Percentiles rank a stretch among this genome's conserved stretches.
phyloP scores from a whole-genome alignment of 2,329 filamentous ascomycete species.

The Talaromyces sp. region DNA sequence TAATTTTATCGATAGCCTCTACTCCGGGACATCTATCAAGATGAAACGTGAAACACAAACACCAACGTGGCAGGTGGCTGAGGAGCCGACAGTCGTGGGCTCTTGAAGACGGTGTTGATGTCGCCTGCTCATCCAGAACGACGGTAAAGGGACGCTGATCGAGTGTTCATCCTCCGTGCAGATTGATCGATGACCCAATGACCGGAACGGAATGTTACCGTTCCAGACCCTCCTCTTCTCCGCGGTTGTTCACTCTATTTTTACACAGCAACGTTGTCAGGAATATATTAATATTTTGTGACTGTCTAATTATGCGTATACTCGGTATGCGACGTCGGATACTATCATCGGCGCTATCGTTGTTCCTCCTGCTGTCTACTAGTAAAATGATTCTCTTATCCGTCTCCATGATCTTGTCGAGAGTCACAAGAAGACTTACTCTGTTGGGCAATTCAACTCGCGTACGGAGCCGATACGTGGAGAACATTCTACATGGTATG shows the following conservation, averaged over 20 bases:
- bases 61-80: no score
- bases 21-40: not conserved
- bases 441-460: not conserved
- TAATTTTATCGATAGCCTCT: not conserved
- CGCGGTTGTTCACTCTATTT: not conserved
- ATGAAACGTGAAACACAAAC: not conserved
- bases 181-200: not conserved
- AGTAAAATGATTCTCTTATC: no score
- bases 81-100: not conserved
- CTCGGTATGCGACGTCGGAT: not conserved
- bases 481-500: no score
- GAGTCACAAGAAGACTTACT: conserved; percentile 12
- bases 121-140: not conserved
- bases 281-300: not conserved
- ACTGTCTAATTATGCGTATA: not conserved
- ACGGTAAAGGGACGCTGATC: not conserved
- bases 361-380: no score
- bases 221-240: not conserved
- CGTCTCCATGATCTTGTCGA: not conserved
- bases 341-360: not conserved
- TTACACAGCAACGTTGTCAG: not conserved
- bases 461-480: not conserved
- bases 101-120: not conserved
- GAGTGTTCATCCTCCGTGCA: not conserved
- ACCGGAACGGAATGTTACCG: conserved; percentile 1